Evolutionary conservation across 1,284 basidiomycete genomes (phyloP).

Genomic region (Cutaneotrichosporon daszewskae): DNA sequence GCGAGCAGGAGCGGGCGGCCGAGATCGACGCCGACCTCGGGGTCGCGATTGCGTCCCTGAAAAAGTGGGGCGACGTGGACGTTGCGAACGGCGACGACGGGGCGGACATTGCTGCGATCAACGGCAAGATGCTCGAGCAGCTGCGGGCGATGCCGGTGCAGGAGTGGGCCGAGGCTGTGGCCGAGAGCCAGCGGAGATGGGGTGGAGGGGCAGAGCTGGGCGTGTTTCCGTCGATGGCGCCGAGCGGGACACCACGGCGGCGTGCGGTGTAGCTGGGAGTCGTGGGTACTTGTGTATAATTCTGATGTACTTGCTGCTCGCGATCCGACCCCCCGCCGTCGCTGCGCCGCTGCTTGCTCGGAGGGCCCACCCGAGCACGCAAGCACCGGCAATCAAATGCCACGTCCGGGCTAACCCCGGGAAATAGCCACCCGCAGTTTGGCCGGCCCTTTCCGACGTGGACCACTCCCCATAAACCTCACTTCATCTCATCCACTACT

Average conservation of each 20-base stretch:
- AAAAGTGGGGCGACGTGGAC: conserved; percentile 24
- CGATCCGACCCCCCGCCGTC: no score
- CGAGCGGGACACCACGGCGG: background rate
- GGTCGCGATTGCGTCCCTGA: conserved; percentile 22
- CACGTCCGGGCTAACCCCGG: no score
- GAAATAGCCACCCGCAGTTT: no score
- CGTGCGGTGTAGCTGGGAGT: no score
- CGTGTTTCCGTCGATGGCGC: background rate
- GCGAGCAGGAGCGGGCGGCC: conserved; percentile 12
- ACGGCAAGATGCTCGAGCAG: conserved; percentile 27
- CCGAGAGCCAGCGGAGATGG: conserved; percentile 15
- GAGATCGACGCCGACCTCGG: conserved; percentile 27
- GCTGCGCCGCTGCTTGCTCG: no score
- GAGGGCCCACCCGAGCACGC: no score
- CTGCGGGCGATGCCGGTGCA: conserved; percentile 18
- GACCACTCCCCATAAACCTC: background rate
- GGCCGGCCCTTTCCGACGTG: no score
- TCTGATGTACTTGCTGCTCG: no score
- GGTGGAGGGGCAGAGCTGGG: conserved; percentile 11
- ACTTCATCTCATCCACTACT: conserved; percentile 3
- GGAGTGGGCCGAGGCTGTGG: conserved; percentile 24
- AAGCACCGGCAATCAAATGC: no score
- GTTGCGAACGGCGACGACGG: conserved; percentile 19
- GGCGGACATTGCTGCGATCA: conserved; percentile 26
- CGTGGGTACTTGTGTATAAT: no score